Percentiles rank a stretch among this genome's conserved stretches.
phyloP scores from a whole-genome alignment of 306 rosid species.

The Elaeagnus macrophylla region DNA sequence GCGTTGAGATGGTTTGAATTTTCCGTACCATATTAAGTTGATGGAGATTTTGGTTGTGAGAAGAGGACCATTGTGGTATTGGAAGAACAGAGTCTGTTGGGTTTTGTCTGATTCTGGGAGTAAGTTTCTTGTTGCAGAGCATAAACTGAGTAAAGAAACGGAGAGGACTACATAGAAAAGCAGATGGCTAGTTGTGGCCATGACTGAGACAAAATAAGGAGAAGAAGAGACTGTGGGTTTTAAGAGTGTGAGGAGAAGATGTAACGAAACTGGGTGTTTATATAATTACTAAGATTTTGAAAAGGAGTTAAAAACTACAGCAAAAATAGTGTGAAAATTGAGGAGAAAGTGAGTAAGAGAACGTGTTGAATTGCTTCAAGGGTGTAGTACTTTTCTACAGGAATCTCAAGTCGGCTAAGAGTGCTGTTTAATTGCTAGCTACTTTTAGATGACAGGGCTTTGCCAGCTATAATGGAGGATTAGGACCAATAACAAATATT shows the following conservation, averaged over 20 bases:
- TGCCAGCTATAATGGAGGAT: no score
- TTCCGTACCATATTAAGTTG: constrained; percentile 72
- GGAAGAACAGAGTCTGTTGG: constrained; percentile 31
- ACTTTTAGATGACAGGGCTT: no score
- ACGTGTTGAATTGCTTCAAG: no score
- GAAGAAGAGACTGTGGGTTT: not conserved
- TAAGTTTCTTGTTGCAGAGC: constrained; percentile 37
- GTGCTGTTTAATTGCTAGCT: no score
- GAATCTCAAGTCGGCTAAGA: no score
- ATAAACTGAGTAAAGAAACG: constrained; percentile 24
- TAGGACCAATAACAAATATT: no score
- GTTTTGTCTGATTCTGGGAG: constrained; percentile 20
- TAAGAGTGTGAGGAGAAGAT: not conserved
- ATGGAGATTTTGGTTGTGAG: constrained; percentile 38
- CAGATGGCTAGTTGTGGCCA: constrained; percentile 22
- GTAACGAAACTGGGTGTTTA: not conserved
- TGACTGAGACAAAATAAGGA: not conserved
- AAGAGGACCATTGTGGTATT: constrained; percentile 76
- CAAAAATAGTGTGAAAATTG: constrained; percentile 2
- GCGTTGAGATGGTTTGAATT: constrained; percentile 52
- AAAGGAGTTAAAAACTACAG: no score
- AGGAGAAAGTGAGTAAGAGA: no score
- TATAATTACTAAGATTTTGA: no score
- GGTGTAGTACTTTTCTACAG: no score
- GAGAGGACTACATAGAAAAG: constrained; percentile 12